Evolutionary conservation across 176 grass and related monocot species (phyloP).

Genomic region (Poa annua): DNA sequence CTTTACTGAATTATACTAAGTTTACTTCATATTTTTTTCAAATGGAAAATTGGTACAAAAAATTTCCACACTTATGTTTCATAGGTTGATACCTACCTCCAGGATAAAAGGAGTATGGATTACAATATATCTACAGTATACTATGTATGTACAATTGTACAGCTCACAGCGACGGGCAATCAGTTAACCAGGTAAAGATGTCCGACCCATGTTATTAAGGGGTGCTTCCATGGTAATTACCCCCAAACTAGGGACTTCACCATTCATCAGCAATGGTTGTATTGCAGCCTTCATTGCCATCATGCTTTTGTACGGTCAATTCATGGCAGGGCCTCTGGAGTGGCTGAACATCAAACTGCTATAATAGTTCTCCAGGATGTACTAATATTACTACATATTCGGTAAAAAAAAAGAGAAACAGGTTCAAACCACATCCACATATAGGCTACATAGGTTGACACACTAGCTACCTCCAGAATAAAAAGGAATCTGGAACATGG

Average conservation of each 20-base stretch:
- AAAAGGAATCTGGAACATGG: not conserved
- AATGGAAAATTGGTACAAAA: not conserved
- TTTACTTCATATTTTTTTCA: not conserved
- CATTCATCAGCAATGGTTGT: slow-evolving; percentile 44
- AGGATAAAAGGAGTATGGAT: not conserved
- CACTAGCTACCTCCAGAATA: slow-evolving; percentile 30
- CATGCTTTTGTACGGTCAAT: not conserved
- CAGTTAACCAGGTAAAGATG: slow-evolving; percentile 22
- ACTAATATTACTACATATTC: not conserved
- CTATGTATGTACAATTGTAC: slow-evolving; percentile 42
- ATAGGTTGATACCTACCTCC: slow-evolving; percentile 25
- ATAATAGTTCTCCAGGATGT: not conserved
- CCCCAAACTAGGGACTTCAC: slow-evolving; percentile 63
- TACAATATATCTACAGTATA: slow-evolving; percentile 59
- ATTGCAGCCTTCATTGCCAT: not conserved
- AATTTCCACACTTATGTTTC: not conserved
- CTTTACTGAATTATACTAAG: not conserved
- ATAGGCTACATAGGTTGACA: slow-evolving; percentile 3
- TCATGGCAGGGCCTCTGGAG: not conserved
- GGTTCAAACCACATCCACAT: not conserved
- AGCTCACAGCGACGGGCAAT: not conserved
- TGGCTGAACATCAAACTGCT: too few relatives aligned
- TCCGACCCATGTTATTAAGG: slow-evolving; percentile 53
- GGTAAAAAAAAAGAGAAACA: not conserved
- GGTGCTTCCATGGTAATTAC: slow-evolving; percentile 73